Percentiles rank a stretch among this genome's conserved stretches.
phyloP scores from a whole-genome alignment of 108 stramenopile genomes.

The Pseudonitzschia multiseries region DNA sequence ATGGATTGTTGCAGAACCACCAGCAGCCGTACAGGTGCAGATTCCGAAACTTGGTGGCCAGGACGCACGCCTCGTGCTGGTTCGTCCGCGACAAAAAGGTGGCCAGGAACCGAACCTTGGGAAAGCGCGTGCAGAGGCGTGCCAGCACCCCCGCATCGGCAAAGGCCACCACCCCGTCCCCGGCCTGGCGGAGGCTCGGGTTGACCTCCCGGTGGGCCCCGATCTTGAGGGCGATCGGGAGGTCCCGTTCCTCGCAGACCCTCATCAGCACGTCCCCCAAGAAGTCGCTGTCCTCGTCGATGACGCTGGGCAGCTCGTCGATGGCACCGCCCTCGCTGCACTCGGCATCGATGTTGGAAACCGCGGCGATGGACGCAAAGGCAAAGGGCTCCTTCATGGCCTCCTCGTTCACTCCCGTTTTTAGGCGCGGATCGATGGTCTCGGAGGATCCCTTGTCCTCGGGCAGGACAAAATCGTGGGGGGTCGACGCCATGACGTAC shows the following conservation, averaged over 20 bases:
- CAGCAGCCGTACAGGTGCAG: conserved; percentile 87
- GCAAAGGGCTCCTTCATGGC: conserved; percentile 71
- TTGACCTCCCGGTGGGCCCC: conserved; percentile 84
- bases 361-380: conserved; percentile 35
- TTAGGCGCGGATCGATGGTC: conserved; percentile 17
- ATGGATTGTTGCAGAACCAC: conserved; percentile 94
- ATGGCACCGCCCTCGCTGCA: conserved; percentile 48
- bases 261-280: conserved; percentile 75
- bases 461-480: conserved; percentile 77
- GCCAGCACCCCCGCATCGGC: conserved; percentile 63
- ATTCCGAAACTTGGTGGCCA: conserved; percentile 87
- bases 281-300: conserved; percentile 77
- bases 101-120: conserved; percentile 83
- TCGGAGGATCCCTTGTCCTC: conserved; percentile 26
- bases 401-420: conserved; percentile 54
- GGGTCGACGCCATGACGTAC: conserved; percentile 93
- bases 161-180: conserved; percentile 87
- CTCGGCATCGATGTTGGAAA: background rate
- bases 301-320: conserved; percentile 61
- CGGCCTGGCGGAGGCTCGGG: conserved; percentile 61
- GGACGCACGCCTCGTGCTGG: conserved; percentile 87
- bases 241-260: conserved; percentile 77
- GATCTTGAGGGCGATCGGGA: conserved; percentile 88
- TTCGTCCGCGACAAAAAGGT: conserved; percentile 85
- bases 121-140: conserved; percentile 63